Evolutionary conservation across 1,139 yeast species (phyloP), one percentile per base, ranked within the genome.

Genomic region (Petasospora fabianii): DNA sequence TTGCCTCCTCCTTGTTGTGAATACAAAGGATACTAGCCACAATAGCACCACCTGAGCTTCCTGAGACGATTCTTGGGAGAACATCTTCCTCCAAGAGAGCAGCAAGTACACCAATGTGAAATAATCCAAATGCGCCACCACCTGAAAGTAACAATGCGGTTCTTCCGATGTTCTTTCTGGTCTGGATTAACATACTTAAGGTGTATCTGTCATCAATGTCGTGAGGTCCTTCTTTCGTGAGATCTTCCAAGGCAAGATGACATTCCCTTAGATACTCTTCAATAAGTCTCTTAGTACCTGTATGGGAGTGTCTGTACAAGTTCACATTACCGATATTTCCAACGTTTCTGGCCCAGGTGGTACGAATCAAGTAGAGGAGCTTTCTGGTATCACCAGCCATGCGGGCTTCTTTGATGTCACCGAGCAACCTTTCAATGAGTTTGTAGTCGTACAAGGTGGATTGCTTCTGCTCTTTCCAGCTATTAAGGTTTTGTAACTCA

Each of bases 31-130:
- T 77, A 41, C 96, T 77, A 11, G 98, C 97, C 42, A 94, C 82
- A 39, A 92, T 90, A 1, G 97, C 88, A 14, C 99, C 99, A 0
- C 97, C 96, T 12, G 96, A 86, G 10, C 96, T 84, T 1, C 99
- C 98, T 38, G 95, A 84, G n/a, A 92, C 77, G 35, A 92, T 86
- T 35, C 88, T 71, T 0, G 99, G 99, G 30, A 92, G 65, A 26
- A 90, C 67, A 38, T 82, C 79, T 34, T 76, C 73, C 51, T 85
- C 94, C 35, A 83, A 65, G 30, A 92, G 68, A 7, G 94, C 84
- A 6, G 88, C 77, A 39, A 90, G 67, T 0, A 92, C 97, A 0
- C 99, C 99, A 41, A 88, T 84, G 51, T 92, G 98, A 49, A 90
- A 79, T 37, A 90, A 67, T 0, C 97, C 98, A 65, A 92, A 84